phyloP scores from a whole-genome alignment of 495 filamentous ascomycete species.

The Podospora australis region DNA sequence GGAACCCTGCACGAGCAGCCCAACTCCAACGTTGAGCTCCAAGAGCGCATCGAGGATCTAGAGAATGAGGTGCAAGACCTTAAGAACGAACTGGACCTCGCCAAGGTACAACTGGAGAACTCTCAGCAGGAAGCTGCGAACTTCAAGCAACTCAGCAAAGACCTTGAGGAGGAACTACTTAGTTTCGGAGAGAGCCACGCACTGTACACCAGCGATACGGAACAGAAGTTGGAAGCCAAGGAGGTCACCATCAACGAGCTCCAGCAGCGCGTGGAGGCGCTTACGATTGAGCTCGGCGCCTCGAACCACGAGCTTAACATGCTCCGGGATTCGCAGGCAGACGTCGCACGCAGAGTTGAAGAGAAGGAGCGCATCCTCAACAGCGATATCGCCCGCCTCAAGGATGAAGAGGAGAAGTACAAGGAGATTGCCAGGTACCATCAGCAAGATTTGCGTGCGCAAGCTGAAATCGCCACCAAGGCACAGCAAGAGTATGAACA shows the following conservation, averaged over 20 bases:
- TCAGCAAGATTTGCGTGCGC: slow-evolving; percentile 83
- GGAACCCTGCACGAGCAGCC: slow-evolving; percentile 38
- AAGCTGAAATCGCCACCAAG: slow-evolving; percentile 86
- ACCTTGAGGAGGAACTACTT: slow-evolving; percentile 80
- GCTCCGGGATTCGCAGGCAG: slow-evolving; percentile 69
- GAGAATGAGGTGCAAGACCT: slow-evolving; percentile 75
- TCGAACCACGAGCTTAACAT: slow-evolving; percentile 73
- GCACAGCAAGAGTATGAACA: slow-evolving; percentile 93
- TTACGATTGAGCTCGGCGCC: slow-evolving; percentile 68
- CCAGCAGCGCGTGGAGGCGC: slow-evolving; percentile 72
- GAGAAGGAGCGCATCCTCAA: slow-evolving; percentile 73
- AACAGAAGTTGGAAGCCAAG: slow-evolving; percentile 64
- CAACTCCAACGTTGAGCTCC: slow-evolving; percentile 39
- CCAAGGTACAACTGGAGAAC: slow-evolving; percentile 68
- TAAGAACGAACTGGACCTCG: slow-evolving; percentile 71
- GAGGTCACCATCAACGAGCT: slow-evolving; percentile 70
- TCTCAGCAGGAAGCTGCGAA: slow-evolving; percentile 73
- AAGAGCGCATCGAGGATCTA: slow-evolving; percentile 78
- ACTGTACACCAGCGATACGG: slow-evolving; percentile 79
- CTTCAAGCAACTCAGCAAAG: slow-evolving; percentile 82
- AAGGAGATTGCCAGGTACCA: slow-evolving; percentile 69
- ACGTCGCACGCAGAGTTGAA: slow-evolving; percentile 62
- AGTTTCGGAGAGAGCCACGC: slow-evolving; percentile 74
- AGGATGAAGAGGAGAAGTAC: slow-evolving; percentile 78
- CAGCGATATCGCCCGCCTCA: slow-evolving; percentile 70